These are phyloP conservation scores for Geum urbanum DNA, from an alignment of 306 rosid species.

Conservation along the genomic window DNA sequence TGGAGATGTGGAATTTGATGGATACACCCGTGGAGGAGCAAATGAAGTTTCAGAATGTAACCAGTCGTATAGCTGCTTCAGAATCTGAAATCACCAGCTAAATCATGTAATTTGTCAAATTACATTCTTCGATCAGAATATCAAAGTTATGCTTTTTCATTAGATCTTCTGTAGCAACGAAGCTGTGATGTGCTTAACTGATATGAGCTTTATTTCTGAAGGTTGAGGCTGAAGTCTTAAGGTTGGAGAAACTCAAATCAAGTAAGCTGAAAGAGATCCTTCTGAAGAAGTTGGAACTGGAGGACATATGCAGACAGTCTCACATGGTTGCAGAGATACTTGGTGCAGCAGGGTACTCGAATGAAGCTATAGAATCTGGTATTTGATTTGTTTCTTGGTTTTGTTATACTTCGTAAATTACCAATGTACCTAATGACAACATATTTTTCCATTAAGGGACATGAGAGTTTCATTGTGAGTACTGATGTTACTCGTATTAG, in stretches of 20 bases:
- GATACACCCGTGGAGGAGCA: conserved; percentile 64
- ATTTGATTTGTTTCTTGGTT: background rate
- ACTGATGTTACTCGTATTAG: background rate
- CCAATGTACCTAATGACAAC: background rate
- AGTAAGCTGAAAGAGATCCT: conserved; percentile 60
- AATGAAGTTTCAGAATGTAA: conserved; percentile 47
- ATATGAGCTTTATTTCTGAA: conserved; percentile 22
- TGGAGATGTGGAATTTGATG: conserved; percentile 80
- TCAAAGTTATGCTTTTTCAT: background rate
- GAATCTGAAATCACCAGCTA: conserved; percentile 51
- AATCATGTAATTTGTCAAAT: conserved; percentile 33
- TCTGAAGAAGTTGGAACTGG: conserved; percentile 53
- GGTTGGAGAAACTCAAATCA: conserved; percentile 65
- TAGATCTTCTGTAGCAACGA: background rate
- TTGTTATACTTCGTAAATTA: background rate
- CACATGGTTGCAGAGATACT: conserved; percentile 41
- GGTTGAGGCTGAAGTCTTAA: conserved; percentile 67
- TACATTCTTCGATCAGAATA: background rate
- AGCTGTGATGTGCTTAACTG: background rate
- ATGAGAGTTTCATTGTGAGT: background rate
- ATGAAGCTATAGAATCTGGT: conserved; percentile 48
- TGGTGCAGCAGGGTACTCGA: conserved; percentile 29
- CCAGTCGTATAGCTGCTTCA: conserved; percentile 55
- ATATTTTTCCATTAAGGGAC: too few relatives aligned
- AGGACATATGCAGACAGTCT: conserved; percentile 47